Evolutionary conservation across 768 basidiomycete genomes (phyloP), one percentile per base, ranked within the genome.

Genomic region (Grammothele lineata): DNA sequence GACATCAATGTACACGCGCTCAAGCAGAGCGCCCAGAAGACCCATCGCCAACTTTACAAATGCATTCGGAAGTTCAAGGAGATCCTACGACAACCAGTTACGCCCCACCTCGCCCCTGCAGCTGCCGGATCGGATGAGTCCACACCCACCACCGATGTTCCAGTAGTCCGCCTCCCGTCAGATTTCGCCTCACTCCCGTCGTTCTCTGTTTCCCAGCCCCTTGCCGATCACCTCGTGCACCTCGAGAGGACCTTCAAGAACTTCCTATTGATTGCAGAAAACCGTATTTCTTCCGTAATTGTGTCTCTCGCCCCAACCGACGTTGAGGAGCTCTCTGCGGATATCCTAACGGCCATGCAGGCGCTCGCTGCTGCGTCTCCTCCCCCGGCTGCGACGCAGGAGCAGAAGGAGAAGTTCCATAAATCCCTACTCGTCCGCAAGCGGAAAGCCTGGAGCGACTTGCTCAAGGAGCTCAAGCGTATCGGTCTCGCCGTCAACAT

Each of bases 1-100:
- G 96, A 99, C 60, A 72, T 93, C 61, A 99, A 98, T 58, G 87
- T 98, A 9, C 85, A 90, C 53, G 93, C 96, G 2, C 74, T 99
- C 48, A 89, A 87, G 63, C 84, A 87, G 50, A 96, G 93, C 61
- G 93, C 96, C 0, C 82, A 87, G 49, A 82, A 75, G 58, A 92
- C 92, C 1, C 96, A 99, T 63, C 84, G 83, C 48, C 90, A 94
- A 53, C 71, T 99, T 2, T 93, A 91, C 77, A 92, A 90, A 63
- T 77, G 82, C 53, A 78, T 97, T 49, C 81, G 91, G 42, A 96
- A 92, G 69, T 95, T 93, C 72, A 81, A 92, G n/a, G 87, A 91
- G 36, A 64, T 90, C 19, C 73, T 98, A n/a, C 80, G 84, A 37
- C 82, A 89, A 62, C 85, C 93, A 6, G 70, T 81, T 38, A 48